Conservation (phyloP, 345 rosid species). For the Rhizophora mangle region DNA sequence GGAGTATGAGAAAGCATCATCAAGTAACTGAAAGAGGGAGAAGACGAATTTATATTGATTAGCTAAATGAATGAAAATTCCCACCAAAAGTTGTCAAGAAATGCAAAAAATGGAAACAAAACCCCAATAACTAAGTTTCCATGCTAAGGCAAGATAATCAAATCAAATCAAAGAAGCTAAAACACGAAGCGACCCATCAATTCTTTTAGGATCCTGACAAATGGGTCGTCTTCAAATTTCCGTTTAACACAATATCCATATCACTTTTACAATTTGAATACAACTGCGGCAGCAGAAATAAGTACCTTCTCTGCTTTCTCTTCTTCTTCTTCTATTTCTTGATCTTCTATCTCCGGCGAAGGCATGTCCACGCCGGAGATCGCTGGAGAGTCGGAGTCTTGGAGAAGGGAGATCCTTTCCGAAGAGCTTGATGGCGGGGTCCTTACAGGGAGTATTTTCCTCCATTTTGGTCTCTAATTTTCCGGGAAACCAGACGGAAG, state of each 20-base stretch:
- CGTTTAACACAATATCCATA: not conserved
- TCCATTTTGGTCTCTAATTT: constrained; percentile 34
- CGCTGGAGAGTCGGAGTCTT: constrained; percentile 22
- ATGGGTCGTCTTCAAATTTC: constrained; percentile 23
- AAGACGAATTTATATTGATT: too few species aligned
- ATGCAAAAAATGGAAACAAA: constrained; percentile 1
- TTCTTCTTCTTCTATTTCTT: constrained; percentile 7
- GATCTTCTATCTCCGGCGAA: constrained; percentile 9
- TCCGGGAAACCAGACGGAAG: constrained; percentile 25
- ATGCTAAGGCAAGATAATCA: not conserved
- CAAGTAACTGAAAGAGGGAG: too few species aligned
- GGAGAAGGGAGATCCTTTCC: constrained; percentile 62
- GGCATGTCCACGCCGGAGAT: constrained; percentile 16
- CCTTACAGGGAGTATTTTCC: constrained; percentile 30
- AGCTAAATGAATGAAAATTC: too few species aligned
- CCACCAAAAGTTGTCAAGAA: not conserved
- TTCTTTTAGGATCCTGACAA: constrained; percentile 12
- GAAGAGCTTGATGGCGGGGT: constrained; percentile 74
- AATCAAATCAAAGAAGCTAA: constrained; percentile 5
- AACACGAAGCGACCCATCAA: constrained; percentile 26
- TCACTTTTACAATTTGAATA: not conserved
- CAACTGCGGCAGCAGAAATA: not conserved
- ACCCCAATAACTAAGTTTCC: not conserved
- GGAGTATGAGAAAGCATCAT: too few species aligned
- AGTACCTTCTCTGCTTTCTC: constrained; percentile 50